A percentile compares a stretch with the other conserved stretches of the same genome.
These are phyloP conservation scores for Puccinia polysora DNA, from an alignment of 1,284 basidiomycete species.

Conservation along the genomic window DNA sequence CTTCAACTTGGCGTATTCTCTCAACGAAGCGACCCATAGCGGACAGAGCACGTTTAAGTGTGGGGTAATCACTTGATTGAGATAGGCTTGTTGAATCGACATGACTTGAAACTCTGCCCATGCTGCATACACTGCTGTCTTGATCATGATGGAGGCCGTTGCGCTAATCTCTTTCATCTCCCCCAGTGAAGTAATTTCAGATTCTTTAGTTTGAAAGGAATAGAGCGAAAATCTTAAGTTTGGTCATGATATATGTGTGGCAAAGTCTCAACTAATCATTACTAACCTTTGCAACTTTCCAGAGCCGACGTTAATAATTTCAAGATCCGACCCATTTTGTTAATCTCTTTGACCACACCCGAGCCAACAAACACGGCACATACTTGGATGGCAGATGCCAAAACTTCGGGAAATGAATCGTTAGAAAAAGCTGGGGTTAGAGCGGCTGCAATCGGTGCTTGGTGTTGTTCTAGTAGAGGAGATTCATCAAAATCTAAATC, in stretches of 20 bases:
- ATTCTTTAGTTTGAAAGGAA: conserved; percentile 58
- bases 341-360: conserved; percentile 86
- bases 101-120: conserved; percentile 92
- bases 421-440: conserved; percentile 93
- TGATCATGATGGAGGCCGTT: conserved; percentile 89
- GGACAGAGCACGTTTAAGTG: conserved; percentile 69
- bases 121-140: conserved; percentile 85
- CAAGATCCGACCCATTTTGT: conserved; percentile 86
- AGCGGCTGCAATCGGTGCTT: conserved; percentile 95
- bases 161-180: conserved; percentile 81
- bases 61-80: conserved; percentile 76
- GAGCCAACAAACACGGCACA: conserved; percentile 93
- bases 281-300: conserved; percentile 73
- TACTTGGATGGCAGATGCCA: conserved; percentile 84
- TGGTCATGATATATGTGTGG: neutral
- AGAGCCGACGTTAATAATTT: conserved; percentile 72
- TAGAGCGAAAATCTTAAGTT: neutral
- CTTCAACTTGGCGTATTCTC: conserved; percentile 75
- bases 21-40: conserved; percentile 73
- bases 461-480: conserved; percentile 90
- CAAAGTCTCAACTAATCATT: neutral
- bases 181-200: conserved; percentile 76
- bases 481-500: conserved; percentile 91
- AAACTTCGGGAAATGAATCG: conserved; percentile 90
- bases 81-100: conserved; percentile 68